Evolutionary conservation across 495 filamentous ascomycete genomes (phyloP), one percentile per base, ranked within the genome.

Genomic region (Aspergillus affinis): DNA sequence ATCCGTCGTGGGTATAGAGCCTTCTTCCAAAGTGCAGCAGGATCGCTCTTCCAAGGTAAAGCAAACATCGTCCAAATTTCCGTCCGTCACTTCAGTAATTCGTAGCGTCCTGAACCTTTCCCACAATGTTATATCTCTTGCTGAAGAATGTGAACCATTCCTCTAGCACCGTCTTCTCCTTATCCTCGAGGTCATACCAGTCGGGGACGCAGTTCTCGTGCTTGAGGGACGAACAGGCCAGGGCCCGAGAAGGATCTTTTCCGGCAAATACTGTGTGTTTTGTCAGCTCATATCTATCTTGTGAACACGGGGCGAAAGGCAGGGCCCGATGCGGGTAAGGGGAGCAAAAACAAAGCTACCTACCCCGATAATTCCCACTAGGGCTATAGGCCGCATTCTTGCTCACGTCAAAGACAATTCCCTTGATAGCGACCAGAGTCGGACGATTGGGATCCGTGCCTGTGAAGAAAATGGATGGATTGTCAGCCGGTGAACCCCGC

Each of bases 61-160:
- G 23, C 23, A 26, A 26, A 26, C 23, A 26, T 26, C 23, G 4
- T 26, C 23, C 23, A 26, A 26, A 26, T 26, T 50, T 60, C 29
- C 21, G 30, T 29, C 47, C 18, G n/a, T 17, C 13, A 19, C 8
- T 30, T 64, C 60, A 74, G 45, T 60, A 68, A 57, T 78, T 78
- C 32, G 61, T 73, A 6, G 76, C 76, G 54, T 70, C 73, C 62
- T 87, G 73, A 9, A 96, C 89, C 71, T 84, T 84, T 32, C 94
- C 94, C 46, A 97, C 88, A 57, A 97, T 85, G 67, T 93, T 97
- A 71, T 98, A 98, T 46, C 94, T 81, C 77, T 97, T 98, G 65
- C 86, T 88, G 77, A 98, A 98, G 78, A 96, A 98, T 4, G 88
- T 95, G 55, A 84, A 87, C 94, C 94, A 99, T 69, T 98, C 95